phyloP scores from a whole-genome alignment of 306 rosid genomes.

The Erythrophleum fordii region DNA sequence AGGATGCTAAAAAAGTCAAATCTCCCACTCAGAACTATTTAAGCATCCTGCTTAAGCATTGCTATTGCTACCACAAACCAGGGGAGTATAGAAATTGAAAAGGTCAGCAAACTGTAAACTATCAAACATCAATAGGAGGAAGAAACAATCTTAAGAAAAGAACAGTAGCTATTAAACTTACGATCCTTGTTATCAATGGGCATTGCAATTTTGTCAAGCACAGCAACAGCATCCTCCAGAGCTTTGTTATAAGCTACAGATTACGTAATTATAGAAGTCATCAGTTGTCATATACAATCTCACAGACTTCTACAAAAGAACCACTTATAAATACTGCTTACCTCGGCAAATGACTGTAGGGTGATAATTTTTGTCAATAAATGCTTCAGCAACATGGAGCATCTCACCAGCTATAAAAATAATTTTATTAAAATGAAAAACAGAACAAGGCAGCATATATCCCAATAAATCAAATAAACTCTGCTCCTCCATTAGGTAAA shows the following conservation, averaged over 20 bases:
- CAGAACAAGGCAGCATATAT: neutral
- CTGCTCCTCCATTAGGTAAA: constrained; percentile 6
- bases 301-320: constrained; percentile 26
- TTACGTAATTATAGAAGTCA: constrained; percentile 30
- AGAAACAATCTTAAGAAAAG: neutral
- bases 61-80: neutral
- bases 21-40: neutral
- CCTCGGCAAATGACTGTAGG: constrained; percentile 99
- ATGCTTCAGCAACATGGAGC: constrained; percentile 97
- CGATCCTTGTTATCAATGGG: constrained; percentile 79
- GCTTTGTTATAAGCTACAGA: constrained; percentile 91
- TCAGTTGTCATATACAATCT: neutral
- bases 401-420: constrained; percentile 89
- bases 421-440: constrained; percentile 21
- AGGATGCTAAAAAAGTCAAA: neutral
- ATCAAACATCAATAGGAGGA: neutral
- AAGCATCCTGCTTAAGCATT: neutral
- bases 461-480: constrained; percentile 11
- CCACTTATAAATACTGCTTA: constrained; percentile 13
- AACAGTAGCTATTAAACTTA: constrained; percentile 52
- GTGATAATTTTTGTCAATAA: constrained; percentile 84
- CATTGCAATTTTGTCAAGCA: constrained; percentile 95
- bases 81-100: neutral
- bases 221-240: constrained; percentile 91
- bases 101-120: neutral